Base-by-base conservation (phyloP, 177 flowering plant species). In the Vitis hybrid region DNA sequence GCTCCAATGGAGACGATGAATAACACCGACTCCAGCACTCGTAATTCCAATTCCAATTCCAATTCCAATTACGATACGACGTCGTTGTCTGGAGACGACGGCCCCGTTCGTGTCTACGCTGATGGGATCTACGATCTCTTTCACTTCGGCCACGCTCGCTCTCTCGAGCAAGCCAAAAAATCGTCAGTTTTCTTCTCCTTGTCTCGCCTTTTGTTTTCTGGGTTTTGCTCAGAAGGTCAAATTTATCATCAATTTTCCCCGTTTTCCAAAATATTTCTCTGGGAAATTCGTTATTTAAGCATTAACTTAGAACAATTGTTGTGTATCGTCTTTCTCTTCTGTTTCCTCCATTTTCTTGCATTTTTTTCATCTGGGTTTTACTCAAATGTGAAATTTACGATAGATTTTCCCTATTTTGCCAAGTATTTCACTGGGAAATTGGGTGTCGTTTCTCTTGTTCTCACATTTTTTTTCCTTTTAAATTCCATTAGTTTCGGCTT, bases 71-170 rank as follows among this genome's bases (percentile, higher is more conserved):
- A 48, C 66, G 66, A 56, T 68, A 19, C 58, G 14, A 26, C 71
- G 11, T 45, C 70, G 18, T 52, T 62, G 10, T 7, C 45, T 7
- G 7, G 8, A 40, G 45, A 40, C 8, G 85, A 83, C 65, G 83
- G 81, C 34, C 90, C 88, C 2, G 82, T 87, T 19, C 85, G 97
- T 6, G 91, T 91, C 21, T 91, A 89, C 74, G 94, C 97, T 21
- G 97, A 91, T 68, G 97, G 97, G 48, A 91, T 91, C 75, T 91
- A 89, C 84, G 97, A 91, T 83, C 92, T 91, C 79, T 91, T 91
- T 82, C 97, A 91, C 70, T 91, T 88, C 69, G 97, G 94, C 70
- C 94, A 91, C 72, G 97, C 97, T 54, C 82, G 89, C 62, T 81
- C 96, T 56, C 93, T 91, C 65, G 97, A 91, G 52, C 97, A 91